Conservation (phyloP, 2,329 filamentous ascomycete genomes). For the Curvularia verruculosa region DNA sequence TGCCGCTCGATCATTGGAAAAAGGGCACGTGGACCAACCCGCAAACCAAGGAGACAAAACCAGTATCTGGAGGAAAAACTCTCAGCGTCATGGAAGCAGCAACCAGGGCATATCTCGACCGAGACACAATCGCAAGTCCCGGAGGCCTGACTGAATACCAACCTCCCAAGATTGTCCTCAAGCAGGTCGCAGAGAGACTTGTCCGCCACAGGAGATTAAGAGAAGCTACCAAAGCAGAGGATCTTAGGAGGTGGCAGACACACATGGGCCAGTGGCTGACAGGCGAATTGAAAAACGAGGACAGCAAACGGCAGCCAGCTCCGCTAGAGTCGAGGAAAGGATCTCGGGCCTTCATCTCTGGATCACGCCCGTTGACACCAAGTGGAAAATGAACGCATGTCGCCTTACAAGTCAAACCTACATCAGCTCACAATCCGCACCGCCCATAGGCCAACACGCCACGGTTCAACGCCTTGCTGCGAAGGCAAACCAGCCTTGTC, state of each 20-base stretch:
- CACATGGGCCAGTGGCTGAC: constrained; percentile 50
- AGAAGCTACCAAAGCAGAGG: constrained; percentile 46
- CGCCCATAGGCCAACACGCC: not conserved
- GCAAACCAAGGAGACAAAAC: constrained; percentile 32
- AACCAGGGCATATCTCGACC: constrained; percentile 49
- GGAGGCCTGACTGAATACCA: constrained; percentile 52
- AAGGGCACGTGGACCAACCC: constrained; percentile 50
- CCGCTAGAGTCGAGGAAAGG: constrained; percentile 11
- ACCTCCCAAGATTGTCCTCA: constrained; percentile 52
- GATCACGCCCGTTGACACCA: constrained; percentile 8
- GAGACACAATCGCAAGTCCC: constrained; percentile 44
- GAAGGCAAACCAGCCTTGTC: not conserved
- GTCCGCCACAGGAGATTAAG: constrained; percentile 54
- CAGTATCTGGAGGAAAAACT: constrained; percentile 52
- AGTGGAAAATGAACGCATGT: constrained; percentile 5
- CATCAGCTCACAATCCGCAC: not conserved
- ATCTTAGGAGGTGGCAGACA: constrained; percentile 46
- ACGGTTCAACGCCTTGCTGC: not conserved
- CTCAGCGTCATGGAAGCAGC: constrained; percentile 54
- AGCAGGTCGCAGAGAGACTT: constrained; percentile 56
- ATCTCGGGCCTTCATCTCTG: constrained; percentile 10
- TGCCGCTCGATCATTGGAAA: constrained; percentile 57
- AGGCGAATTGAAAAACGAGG: constrained; percentile 39
- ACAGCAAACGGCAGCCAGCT: constrained; percentile 21
- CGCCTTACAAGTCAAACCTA: not conserved